Evolutionary conservation across 257 asterid species (phyloP).

Genomic region (Solanum chiquidenum): DNA sequence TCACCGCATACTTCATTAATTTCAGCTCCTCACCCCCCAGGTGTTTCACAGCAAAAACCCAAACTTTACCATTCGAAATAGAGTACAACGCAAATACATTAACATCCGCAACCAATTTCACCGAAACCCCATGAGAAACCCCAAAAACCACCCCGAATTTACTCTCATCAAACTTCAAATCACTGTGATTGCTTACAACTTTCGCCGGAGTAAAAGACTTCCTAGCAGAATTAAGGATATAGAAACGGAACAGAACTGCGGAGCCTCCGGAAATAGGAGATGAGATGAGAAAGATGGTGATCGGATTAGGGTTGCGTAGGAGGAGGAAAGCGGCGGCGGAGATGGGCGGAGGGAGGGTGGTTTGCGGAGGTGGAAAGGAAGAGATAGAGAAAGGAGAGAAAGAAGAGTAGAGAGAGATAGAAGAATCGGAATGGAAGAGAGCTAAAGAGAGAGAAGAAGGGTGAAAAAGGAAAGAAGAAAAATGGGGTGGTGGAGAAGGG

Average conservation of each 20-base stretch:
- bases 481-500: slow-evolving; percentile 28
- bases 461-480: slow-evolving; percentile 46
- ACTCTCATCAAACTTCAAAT: slow-evolving; percentile 34
- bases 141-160: slow-evolving; percentile 40
- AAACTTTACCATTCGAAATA: slow-evolving; percentile 52
- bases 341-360: slow-evolving; percentile 18
- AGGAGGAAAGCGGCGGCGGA: slow-evolving; percentile 39
- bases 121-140: slow-evolving; percentile 60
- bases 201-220: slow-evolving; percentile 22
- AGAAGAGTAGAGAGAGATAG: slow-evolving; percentile 57
- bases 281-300: slow-evolving; percentile 38
- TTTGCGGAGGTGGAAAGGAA: slow-evolving; percentile 24
- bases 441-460: slow-evolving; percentile 46
- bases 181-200: slow-evolving; percentile 42
- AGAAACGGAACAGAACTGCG: slow-evolving; percentile 43
- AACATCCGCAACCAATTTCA: slow-evolving; percentile 48
- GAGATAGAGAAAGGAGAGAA: slow-evolving; percentile 14
- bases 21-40: slow-evolving; percentile 40
- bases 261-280: slow-evolving; percentile 46
- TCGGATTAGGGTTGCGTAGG: slow-evolving; percentile 29
- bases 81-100: slow-evolving; percentile 59
- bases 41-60: slow-evolving; percentile 60
- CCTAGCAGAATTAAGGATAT: slow-evolving; percentile 22
- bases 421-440: slow-evolving; percentile 61
- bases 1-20: slow-evolving; percentile 70